Conservation (phyloP, 495 filamentous ascomycete genomes). For the Penicillium herquei region DNA sequence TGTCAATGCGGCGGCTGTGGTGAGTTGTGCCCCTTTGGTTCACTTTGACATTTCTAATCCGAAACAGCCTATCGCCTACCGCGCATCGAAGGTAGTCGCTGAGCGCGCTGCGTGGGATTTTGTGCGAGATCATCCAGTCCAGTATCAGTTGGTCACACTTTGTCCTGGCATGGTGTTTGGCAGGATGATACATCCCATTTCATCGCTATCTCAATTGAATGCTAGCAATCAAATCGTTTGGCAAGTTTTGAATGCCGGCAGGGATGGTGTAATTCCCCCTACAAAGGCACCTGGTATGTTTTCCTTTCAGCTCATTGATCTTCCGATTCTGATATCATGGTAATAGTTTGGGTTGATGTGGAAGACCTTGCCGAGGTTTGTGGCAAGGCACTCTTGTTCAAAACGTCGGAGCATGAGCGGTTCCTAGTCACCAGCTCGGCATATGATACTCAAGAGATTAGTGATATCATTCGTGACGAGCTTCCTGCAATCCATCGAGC, state of each 20-base stretch:
- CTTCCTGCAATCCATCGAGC: constrained; percentile 21
- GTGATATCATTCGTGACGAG: constrained; percentile 27
- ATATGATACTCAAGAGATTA: constrained; percentile 33
- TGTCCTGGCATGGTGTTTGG: constrained; percentile 33
- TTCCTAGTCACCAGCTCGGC: constrained; percentile 31
- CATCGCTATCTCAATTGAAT: constrained; percentile 20
- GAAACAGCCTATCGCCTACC: constrained; percentile 28
- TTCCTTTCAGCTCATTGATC: background rate
- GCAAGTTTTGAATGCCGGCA: constrained; percentile 22
- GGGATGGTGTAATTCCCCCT: constrained; percentile 14
- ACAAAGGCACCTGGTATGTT: constrained; percentile 25
- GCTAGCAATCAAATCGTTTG: constrained; percentile 31
- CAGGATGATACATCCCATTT: constrained; percentile 28
- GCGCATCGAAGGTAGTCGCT: constrained; percentile 35
- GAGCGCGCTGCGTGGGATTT: constrained; percentile 35
- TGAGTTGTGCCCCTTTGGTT: constrained; percentile 6
- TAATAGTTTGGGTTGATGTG: constrained; percentile 29
- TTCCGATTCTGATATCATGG: background rate
- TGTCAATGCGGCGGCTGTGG: constrained; percentile 23
- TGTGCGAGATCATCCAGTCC: constrained; percentile 21
- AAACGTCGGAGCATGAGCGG: constrained; percentile 28
- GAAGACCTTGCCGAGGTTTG: constrained; percentile 37
- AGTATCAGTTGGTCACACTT: constrained; percentile 21
- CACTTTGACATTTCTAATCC: background rate
- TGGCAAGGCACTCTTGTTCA: constrained; percentile 24